Base-by-base conservation (phyloP, 352 stramenopile species). In the Pythium aquatile region DNA sequence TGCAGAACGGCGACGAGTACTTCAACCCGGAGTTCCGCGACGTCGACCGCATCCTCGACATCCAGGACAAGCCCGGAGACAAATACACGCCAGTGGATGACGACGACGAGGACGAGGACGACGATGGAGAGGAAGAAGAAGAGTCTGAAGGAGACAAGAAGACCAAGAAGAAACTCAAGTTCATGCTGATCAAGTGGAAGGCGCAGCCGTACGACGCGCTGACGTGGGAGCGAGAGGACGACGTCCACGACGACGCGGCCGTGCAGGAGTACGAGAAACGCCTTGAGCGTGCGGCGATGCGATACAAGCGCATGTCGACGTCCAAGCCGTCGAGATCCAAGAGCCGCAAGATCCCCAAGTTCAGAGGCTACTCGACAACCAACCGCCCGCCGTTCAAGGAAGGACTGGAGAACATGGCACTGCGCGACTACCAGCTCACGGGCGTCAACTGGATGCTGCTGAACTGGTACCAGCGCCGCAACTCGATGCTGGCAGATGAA, bases 151-250 rank as follows among this genome's bases (percentile, higher is more conserved):
- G 40, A 2, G 40, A 35, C 35, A 26, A 37, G 26, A 54, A 52
- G 42, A 13, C 37, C 37, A 49, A 52, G 24, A 68, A 81, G 39
- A 73, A 85, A 37, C 70, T 80, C 57, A 90, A 90, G 59, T 98
- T 99, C 72, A 99, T 99, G 67, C 79, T 99, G 9, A 90, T 99
- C 37, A 99, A 99, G 75, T 99, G 98, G 98, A 98, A 97, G 55
- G 95, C 93, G 20, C 77, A 99, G 32, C 78, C 96, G 40, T 99
- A 99, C 66, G 96, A 99, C 60, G 85, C 97, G 20, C 97, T 97
- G 49, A 99, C 97, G 14, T 99, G 98, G 98, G 98, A 99, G 70
- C 97, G 93, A 1, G 90, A 97, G 56, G 87, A 98, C 62, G 97
- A 99, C 76, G 94, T 99, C 13, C 70, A 88, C 40, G 87, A 97